These are phyloP conservation scores for Bombardia bombarda DNA, from an alignment of 495 filamentous ascomycete genomes.

Conservation along the genomic window DNA sequence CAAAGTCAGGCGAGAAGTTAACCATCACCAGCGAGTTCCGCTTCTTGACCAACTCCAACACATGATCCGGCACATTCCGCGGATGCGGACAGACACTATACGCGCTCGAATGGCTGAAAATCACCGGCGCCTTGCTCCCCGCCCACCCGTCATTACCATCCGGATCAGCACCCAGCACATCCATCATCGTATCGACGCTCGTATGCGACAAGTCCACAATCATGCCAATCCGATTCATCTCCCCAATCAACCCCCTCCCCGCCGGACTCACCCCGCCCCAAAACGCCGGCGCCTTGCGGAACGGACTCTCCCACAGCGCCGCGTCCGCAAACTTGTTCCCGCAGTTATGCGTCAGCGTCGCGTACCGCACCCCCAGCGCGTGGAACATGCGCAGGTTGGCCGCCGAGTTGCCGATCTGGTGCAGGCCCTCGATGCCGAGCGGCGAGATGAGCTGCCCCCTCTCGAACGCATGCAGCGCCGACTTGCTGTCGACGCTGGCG, in stretches of 20 bases:
- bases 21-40: slow-evolving; percentile 64
- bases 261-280: slow-evolving; percentile 60
- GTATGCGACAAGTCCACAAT: slow-evolving; percentile 68
- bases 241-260: slow-evolving; percentile 57
- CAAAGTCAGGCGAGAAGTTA: slow-evolving; percentile 72
- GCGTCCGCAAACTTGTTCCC: slow-evolving; percentile 86
- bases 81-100: slow-evolving; percentile 61
- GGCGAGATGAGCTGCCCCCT: slow-evolving; percentile 54
- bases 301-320: slow-evolving; percentile 48
- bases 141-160: slow-evolving; percentile 37
- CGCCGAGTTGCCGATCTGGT: slow-evolving; percentile 86
- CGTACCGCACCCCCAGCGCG: slow-evolving; percentile 78
- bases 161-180: slow-evolving; percentile 52
- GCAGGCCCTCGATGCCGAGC: slow-evolving; percentile 82
- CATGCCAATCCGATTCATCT: slow-evolving; percentile 81
- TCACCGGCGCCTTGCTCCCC: slow-evolving; percentile 57
- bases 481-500: slow-evolving; percentile 38
- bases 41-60: slow-evolving; percentile 54
- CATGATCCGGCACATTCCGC: slow-evolving; percentile 65
- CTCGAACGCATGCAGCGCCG: slow-evolving; percentile 52
- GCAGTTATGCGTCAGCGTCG: slow-evolving; percentile 89
- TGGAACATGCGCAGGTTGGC: slow-evolving; percentile 69
- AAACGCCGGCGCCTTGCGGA: slow-evolving; percentile 38
- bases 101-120: slow-evolving; percentile 65
- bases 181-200: slow-evolving; percentile 59